Evolutionary conservation across 768 basidiomycete genomes (phyloP).

Genomic region (Collybiopsis luxurians): DNA sequence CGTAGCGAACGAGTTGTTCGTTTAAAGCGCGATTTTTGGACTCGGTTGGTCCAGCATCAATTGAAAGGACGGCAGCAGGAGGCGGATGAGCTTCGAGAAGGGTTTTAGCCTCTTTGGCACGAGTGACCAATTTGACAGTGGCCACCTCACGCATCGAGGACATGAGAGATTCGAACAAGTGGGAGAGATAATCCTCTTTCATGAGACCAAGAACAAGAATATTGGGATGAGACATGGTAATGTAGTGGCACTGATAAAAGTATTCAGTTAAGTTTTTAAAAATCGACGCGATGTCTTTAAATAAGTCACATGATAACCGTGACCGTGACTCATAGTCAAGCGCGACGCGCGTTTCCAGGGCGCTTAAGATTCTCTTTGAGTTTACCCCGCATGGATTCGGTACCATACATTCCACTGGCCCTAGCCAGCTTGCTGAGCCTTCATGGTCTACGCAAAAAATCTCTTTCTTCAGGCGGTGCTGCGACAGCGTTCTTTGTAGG

Average conservation of each 20-base stretch:
- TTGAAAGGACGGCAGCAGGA: slow-evolving; percentile 1
- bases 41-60: background rate
- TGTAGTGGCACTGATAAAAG: background rate
- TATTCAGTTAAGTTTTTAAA: no score
- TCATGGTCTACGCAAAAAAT: slow-evolving; percentile 73
- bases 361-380: no score
- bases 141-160: slow-evolving; percentile 1
- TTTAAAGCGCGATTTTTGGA: background rate
- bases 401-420: slow-evolving; percentile 37
- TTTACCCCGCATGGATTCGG: slow-evolving; percentile 27
- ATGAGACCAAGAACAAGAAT: background rate
- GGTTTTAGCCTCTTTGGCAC: background rate
- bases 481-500: slow-evolving; percentile 76
- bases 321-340: no score
- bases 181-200: background rate
- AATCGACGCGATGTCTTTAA: no score
- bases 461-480: slow-evolving; percentile 77
- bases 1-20: slow-evolving; percentile 8
- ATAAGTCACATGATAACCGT: no score
- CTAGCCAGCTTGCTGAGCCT: slow-evolving; percentile 53
- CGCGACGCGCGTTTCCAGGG: no score
- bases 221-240: background rate
- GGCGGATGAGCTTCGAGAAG: background rate
- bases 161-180: background rate
- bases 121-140: background rate